phyloP scores from a whole-genome alignment of 148 eudicot species.

The Rhododendron vialii region DNA sequence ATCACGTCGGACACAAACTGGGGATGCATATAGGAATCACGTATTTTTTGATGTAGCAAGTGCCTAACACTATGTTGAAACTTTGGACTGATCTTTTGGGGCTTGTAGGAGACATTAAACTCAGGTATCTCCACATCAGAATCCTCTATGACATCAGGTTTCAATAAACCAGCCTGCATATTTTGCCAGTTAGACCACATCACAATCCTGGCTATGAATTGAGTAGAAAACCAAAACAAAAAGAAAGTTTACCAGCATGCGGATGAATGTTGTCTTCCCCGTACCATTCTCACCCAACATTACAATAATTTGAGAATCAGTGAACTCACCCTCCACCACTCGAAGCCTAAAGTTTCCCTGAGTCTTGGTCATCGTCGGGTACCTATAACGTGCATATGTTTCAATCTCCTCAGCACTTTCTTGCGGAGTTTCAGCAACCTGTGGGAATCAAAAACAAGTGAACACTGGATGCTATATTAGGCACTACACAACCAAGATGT shows the following conservation, averaged over 20 bases:
- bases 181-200: background rate
- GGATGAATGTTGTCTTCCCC: slow-evolving; percentile 90
- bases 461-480: background rate
- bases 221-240: background rate
- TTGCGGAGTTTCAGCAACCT: slow-evolving; percentile 94
- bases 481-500: background rate
- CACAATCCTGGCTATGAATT: background rate
- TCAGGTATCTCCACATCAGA: slow-evolving; percentile 81
- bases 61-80: slow-evolving; percentile 58
- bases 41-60: slow-evolving; percentile 71
- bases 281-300: slow-evolving; percentile 99
- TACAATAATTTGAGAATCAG: slow-evolving; percentile 92
- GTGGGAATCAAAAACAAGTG: slow-evolving; percentile 8
- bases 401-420: slow-evolving; percentile 87
- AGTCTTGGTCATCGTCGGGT: slow-evolving; percentile 84
- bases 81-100: slow-evolving; percentile 93
- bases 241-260: slow-evolving; percentile 70
- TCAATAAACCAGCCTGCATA: slow-evolving; percentile 82
- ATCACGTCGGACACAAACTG: slow-evolving; percentile 92
- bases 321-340: slow-evolving; percentile 85
- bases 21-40: slow-evolving; percentile 83
- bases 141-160: slow-evolving; percentile 72
- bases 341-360: slow-evolving; percentile 79
- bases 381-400: slow-evolving; percentile 83
- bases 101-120: slow-evolving; percentile 92